Evolutionary conservation across 331 rosid species (phyloP), one percentile per base, ranked within the genome.

Genomic region (Quercus phellos): DNA sequence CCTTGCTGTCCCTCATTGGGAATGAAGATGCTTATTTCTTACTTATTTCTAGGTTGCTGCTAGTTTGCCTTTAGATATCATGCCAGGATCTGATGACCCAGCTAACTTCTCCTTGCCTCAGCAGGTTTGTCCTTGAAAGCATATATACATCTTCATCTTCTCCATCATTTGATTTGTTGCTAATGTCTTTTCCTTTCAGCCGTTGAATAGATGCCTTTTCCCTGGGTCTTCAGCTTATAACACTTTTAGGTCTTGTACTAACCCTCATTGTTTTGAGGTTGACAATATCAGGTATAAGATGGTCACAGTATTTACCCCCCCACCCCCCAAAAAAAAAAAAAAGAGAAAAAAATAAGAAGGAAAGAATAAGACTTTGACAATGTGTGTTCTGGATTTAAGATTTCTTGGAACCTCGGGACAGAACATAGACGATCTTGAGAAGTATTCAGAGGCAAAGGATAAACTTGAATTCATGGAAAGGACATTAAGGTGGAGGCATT

Each of bases 341-440:
- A 1, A 35, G 0, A 35, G 11, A 2, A 38, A 38, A 8, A 8
- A 38, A 38, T 38, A 16, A 63, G 6, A 29, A 63, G 2, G 32
- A 27, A 63, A 63, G 8, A 78, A 19, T 71, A 51, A 7, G 58
- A 55, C 53, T 55, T 70, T 81, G 58, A 80, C 74, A n/a, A 30
- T 60, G 43, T 80, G 26, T 59, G 11, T 16, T 74, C 51, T 83
- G 85, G 71, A 72, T 82, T 87, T 55, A 89, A 94, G 98, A 68
- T 92, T 94, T 85, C 93, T 94, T 61, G 99, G 98, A 87, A 92
- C 99, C 30, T 92, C 99, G 0, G 98, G 99, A 61, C 94, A 94
- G 84, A 94, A 94, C 78, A 68, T 91, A 76, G 97, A 94, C 81
- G 97, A 92, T 75, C 98, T 94, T 63, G 98, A 87, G 51, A 92